Evolutionary conservation across 2,329 filamentous ascomycete species (phyloP).

Genomic region (Aspergillus aculeatus): DNA sequence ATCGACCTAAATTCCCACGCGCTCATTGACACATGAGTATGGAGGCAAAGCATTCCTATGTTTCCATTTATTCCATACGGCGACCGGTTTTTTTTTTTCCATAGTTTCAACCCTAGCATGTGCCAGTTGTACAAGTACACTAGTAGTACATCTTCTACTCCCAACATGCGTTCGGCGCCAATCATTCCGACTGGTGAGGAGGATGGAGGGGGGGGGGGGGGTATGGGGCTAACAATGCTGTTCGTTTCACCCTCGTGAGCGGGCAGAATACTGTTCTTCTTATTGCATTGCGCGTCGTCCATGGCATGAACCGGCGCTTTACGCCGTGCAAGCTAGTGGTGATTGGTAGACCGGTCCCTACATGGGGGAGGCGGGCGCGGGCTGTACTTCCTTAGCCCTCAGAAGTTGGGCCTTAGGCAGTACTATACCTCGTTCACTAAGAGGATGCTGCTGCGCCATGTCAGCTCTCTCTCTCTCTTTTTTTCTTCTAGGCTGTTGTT

Average conservation of each 20-base stretch:
- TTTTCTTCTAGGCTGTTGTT: slow-evolving; percentile 5
- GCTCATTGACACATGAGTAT: neutral
- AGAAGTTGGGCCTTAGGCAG: neutral
- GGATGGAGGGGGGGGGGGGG: neutral
- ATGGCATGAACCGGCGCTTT: neutral
- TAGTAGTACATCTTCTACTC: neutral
- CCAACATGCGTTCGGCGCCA: neutral
- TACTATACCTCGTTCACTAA: neutral
- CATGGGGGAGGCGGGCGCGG: neutral
- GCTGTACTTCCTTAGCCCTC: neutral
- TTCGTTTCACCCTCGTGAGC: neutral
- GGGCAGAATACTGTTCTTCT: neutral
- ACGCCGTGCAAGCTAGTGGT: neutral
- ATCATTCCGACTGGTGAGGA: neutral
- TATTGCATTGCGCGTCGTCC: neutral
- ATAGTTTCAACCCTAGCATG: neutral
- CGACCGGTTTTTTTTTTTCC: neutral
- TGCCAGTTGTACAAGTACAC: neutral
- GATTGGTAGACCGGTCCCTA: slow-evolving; percentile 5
- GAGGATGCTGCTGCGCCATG: slow-evolving; percentile 22
- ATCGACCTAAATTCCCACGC: too few relatives aligned
- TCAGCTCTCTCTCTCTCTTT: slow-evolving; percentile 6
- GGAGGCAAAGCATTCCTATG: neutral
- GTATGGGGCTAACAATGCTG: neutral
- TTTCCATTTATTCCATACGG: neutral